Evolutionary conservation across 495 filamentous ascomycete genomes (phyloP).

Genomic region (Xylaria sp.): DNA sequence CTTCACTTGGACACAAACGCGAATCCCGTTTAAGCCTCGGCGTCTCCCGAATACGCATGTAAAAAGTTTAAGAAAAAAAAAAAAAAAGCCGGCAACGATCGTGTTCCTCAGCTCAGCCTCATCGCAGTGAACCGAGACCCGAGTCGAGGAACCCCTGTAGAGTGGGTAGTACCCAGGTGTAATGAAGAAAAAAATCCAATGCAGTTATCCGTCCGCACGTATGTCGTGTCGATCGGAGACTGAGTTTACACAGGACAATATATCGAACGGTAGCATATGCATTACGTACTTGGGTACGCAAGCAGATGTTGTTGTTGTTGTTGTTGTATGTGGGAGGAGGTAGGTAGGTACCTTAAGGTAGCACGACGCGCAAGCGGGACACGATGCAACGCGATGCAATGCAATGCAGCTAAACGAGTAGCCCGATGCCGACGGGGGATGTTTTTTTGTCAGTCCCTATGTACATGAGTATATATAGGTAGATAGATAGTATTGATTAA

Average conservation of each 20-base stretch:
- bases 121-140: not conserved
- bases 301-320: no score
- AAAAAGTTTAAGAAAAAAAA: no score
- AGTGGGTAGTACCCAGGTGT: not conserved
- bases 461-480: not conserved
- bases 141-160: not conserved
- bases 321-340: not conserved
- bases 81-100: not conserved
- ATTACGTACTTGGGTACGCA: no score
- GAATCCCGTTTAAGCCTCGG: not conserved
- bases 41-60: not conserved
- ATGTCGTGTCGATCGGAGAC: not conserved
- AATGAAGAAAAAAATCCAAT: not conserved
- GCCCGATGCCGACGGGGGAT: not conserved
- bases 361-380: not conserved
- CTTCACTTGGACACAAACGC: not conserved
- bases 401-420: not conserved
- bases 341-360: no score
- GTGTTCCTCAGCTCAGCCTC: not conserved
- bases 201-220: not conserved
- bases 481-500: not conserved
- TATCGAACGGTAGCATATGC: not conserved
- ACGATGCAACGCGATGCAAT: not conserved
- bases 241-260: not conserved
- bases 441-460: not conserved